A percentile compares a stretch with the other conserved stretches of the same genome.
Conservation (phyloP, 2,329 filamentous ascomycete genomes). For the Aureobasidium uvarum region DNA sequence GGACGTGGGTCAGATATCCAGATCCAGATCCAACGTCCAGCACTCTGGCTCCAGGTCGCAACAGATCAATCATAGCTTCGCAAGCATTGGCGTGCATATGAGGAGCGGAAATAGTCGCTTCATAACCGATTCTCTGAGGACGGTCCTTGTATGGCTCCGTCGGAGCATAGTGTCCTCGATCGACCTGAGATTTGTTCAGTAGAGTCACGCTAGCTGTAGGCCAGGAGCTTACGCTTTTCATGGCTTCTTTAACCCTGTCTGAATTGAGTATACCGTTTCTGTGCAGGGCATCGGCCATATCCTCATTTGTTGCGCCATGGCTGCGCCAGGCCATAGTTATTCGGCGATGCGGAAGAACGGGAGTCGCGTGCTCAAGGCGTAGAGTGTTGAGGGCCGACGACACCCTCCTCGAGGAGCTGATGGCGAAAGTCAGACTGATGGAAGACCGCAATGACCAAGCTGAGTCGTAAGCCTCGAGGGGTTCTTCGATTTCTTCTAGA, state of each 20-base stretch:
- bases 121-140: conserved; percentile 65
- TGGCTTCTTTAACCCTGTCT: conserved; percentile 71
- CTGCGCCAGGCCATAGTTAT: conserved; percentile 84
- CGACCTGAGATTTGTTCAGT: conserved; percentile 58
- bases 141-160: conserved; percentile 68
- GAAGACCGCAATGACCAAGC: not conserved
- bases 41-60: conserved; percentile 52
- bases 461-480: not conserved
- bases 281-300: conserved; percentile 75
- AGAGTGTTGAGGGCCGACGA: not conserved
- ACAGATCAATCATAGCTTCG: conserved; percentile 60
- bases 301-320: conserved; percentile 69
- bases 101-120: conserved; percentile 68
- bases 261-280: conserved; percentile 70
- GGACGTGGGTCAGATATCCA: conserved; percentile 80
- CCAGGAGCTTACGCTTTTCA: conserved; percentile 60
- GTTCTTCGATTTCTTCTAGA: not conserved
- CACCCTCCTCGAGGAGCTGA: not conserved
- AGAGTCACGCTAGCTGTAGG: not conserved
- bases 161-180: conserved; percentile 81
- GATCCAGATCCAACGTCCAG: conserved; percentile 52
- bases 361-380: not conserved
- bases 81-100: conserved; percentile 69
- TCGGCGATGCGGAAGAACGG: not conserved
- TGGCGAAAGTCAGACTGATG: not conserved